Base-by-base conservation (phyloP, 2,329 filamentous ascomycete species). In the Phoma sp. region DNA sequence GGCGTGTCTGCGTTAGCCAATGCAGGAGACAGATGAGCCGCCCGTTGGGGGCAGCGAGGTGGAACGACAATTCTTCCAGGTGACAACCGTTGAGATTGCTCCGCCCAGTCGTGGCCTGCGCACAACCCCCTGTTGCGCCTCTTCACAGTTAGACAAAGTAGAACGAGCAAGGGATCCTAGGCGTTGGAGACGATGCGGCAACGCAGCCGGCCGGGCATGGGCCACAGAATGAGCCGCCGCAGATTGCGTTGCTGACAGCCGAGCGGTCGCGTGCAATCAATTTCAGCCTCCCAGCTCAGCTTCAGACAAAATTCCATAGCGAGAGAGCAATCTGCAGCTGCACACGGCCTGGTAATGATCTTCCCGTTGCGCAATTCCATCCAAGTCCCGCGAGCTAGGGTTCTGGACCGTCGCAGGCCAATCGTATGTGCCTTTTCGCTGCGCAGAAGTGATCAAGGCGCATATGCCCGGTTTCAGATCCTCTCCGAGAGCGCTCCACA, bases 151-250 rank as follows among this genome's bases (percentile, higher is more conserved):
- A 55, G 52, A 55, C 47, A 33, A 38, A 17, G 31, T 38, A 10
- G 52, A 55, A 51, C 52, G 52, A 51, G 47, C 52, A 50, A 55
- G 52, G 52, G 52, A 46, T 46, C 52, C 52, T 33, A 41, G 36
- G 41, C 19, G 25, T 41, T 46, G 35, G 9, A 33, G 25, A 29
- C 21, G 38, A 24, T 43, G 43, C 43, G 37, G 43, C 22, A 43
- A 10, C 35, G 46, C 46, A 39, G 52, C 52, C 36, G 52, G 46
- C 47, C 25, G 43, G 24, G 52, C 52, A 55, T 48, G 52, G 46
- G 36, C 43, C 52, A 24, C 52, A 19, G 25, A 33, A 38, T 37
- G 52, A 33, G 17, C 46, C 52, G 46, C 22, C 29, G 51, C 35
- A 46, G 52, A 51, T 51, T 50, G 35, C 45, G 10, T 40, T 22